A percentile compares a stretch with the other conserved stretches of the same genome.
phyloP scores from a whole-genome alignment of 2,329 filamentous ascomycete genomes.

The Mycosphaerelloides madeirae region DNA sequence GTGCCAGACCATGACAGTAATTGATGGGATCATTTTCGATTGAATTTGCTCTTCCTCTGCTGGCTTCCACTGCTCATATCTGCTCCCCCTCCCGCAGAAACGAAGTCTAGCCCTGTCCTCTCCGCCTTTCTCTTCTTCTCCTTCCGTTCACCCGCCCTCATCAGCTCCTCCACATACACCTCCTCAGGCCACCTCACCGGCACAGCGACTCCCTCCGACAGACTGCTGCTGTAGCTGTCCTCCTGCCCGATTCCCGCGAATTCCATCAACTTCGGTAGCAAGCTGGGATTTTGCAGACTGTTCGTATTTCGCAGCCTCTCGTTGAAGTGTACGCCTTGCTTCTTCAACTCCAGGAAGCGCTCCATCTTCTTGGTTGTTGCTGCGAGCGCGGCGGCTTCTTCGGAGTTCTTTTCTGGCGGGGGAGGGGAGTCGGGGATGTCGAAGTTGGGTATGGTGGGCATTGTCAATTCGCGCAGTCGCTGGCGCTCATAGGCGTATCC shows the following conservation, averaged over 20 bases:
- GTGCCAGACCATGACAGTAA: background rate
- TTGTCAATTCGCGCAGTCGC: conserved; percentile 65
- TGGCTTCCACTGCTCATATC: conserved; percentile 7
- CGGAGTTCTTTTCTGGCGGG: conserved; percentile 34
- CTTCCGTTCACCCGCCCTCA: conserved; percentile 32
- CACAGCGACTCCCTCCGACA: conserved; percentile 37
- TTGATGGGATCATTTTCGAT: conserved; percentile 5
- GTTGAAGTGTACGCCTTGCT: conserved; percentile 73
- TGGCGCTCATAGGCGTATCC: conserved; percentile 64
- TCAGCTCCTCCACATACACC: conserved; percentile 38
- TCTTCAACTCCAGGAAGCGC: conserved; percentile 72
- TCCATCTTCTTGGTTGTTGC: conserved; percentile 61
- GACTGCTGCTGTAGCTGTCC: conserved; percentile 62
- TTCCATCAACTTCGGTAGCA: conserved; percentile 66
- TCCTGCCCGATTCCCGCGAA: conserved; percentile 58
- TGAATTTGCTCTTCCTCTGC: conserved; percentile 13
- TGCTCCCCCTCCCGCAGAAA: conserved; percentile 19
- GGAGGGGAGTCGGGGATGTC: conserved; percentile 71
- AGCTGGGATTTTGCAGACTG: conserved; percentile 65
- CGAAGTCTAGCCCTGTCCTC: conserved; percentile 30
- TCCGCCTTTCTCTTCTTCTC: conserved; percentile 37
- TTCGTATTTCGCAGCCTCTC: conserved; percentile 62
- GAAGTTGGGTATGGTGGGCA: conserved; percentile 67
- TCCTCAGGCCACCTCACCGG: conserved; percentile 38
- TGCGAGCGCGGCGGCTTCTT: conserved; percentile 28